Evolutionary conservation across 2,329 filamentous ascomycete genomes (phyloP), one percentile per base, ranked within the genome.

Genomic region (Fusarium anguioides): DNA sequence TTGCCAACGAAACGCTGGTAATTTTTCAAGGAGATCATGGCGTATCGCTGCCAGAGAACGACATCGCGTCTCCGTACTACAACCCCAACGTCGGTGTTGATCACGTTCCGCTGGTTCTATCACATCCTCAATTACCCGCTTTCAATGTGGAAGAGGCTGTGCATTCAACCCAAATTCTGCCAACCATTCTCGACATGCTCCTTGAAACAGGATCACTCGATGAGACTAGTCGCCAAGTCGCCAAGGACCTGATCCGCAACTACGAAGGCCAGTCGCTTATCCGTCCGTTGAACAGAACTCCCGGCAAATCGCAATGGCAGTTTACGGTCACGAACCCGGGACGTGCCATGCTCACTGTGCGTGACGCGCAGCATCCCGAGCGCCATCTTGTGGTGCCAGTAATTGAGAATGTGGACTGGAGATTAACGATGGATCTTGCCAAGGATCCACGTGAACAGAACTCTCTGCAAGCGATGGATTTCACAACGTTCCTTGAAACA

Each of bases 1-100:
- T 76, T 6, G 75, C 76, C 11, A 68, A 78, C 18, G 75, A 78
- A 45, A 78, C 76, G 0, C 58, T 78, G 17, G 57, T 76, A 6
- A 68, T 78, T 12, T 67, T 76, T 29, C 72, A 75, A 2, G 76
- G 76, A 8, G 76, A 78, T 36, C 76, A 78, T 8, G 76, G 76
- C 10, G 60, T 75, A 15, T 77, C 76, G 1, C 68, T 78, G 31
- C 70, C 75, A 0, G 76, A 78, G 33, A 76, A 76, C 20, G 69
- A 68, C 8, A 66, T 70, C n/a, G 56, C 72, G 6, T 69, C 76
- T 7, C 66, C 76, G 3, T 77, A 77, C 24, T 75, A 76, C 8
- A 75, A 77, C 49, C 72, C 74, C 4, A 75, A 74, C 36, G 61
- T 75, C 18, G 74, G 72, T 29, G 74, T 70, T 41, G 56, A 72